These are phyloP conservation scores for Cyberlindnera japonica DNA, from an alignment of 805 yeast species.

Conservation along the genomic window DNA sequence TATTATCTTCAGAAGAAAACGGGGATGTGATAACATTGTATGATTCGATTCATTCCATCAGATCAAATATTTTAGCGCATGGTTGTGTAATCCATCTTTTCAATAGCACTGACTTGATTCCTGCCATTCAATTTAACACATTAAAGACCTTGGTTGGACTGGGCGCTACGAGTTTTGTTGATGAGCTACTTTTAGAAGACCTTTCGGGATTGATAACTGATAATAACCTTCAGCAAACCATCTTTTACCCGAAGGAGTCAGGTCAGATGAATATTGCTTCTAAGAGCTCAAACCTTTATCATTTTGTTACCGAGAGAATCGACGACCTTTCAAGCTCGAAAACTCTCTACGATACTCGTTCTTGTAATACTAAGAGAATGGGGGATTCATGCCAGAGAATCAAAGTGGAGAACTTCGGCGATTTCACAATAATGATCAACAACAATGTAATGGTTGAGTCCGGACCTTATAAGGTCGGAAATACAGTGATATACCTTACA, in stretches of 20 bases:
- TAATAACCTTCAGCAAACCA: constrained; percentile 47
- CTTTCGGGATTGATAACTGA: constrained; percentile 56
- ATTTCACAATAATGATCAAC: constrained; percentile 42
- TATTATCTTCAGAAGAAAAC: constrained; percentile 23
- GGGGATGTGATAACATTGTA: constrained; percentile 38
- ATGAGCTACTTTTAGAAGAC: constrained; percentile 63
- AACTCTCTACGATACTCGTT: constrained; percentile 45
- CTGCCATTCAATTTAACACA: constrained; percentile 41
- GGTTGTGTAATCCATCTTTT: constrained; percentile 52
- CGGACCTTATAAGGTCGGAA: constrained; percentile 49
- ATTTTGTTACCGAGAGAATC: constrained; percentile 50
- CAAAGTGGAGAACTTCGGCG: constrained; percentile 38
- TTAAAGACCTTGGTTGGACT: constrained; percentile 57
- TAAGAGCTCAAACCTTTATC: constrained; percentile 50
- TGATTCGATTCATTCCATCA: constrained; percentile 29
- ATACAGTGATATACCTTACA: constrained; percentile 62
- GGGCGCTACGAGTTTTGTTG: constrained; percentile 58
- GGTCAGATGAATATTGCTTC: constrained; percentile 27
- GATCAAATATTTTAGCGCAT: constrained; percentile 40
- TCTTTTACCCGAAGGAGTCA: constrained; percentile 48
- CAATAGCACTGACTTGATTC: constrained; percentile 29
- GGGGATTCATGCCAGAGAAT: constrained; percentile 65
- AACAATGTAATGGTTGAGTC: constrained; percentile 48
- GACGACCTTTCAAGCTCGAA: constrained; percentile 26
- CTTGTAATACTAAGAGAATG: constrained; percentile 51